Percentiles rank a stretch among this genome's conserved stretches.
Evolutionary conservation across 495 filamentous ascomycete species (phyloP).

Genomic region (Tetracladium marchalianum): DNA sequence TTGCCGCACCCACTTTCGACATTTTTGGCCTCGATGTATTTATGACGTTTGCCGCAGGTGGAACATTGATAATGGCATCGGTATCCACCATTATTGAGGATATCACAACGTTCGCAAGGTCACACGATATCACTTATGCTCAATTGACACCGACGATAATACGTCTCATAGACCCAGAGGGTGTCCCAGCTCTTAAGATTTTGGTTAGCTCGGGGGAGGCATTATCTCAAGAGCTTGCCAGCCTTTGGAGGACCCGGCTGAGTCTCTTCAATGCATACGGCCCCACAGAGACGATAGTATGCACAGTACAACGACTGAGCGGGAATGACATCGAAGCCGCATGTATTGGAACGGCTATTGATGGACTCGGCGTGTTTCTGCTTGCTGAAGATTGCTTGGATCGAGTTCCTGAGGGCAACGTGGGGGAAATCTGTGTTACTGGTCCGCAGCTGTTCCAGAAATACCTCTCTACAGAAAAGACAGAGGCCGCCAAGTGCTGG

Average conservation of each 20-base stretch:
- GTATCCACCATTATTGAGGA: no score
- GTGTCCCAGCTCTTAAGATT: conserved; percentile 30
- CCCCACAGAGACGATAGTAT: conserved; percentile 32
- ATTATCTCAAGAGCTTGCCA: conserved; percentile 23
- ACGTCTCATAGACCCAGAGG: conserved; percentile 20
- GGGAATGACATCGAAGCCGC: conserved; percentile 34
- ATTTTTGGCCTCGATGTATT: conserved; percentile 57
- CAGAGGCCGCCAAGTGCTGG: conserved; percentile 25
- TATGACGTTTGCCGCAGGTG: conserved; percentile 47
- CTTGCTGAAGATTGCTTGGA: no score
- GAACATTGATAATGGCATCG: conserved; percentile 8
- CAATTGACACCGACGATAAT: conserved; percentile 18
- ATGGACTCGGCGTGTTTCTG: conserved; percentile 40
- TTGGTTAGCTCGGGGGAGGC: conserved; percentile 4
- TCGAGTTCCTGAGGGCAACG: background rate
- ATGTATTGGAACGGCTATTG: conserved; percentile 38
- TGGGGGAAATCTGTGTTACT: conserved; percentile 18
- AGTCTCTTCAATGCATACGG: conserved; percentile 48
- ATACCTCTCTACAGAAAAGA: conserved; percentile 30
- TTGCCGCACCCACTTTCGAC: conserved; percentile 62
- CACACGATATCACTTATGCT: conserved; percentile 18
- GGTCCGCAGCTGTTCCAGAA: conserved; percentile 34
- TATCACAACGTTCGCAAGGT: no score
- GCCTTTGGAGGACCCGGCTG: conserved; percentile 41
- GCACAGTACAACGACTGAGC: no score